phyloP scores from a whole-genome alignment of 2,329 filamentous ascomycete species.

The Teratosphaeria destructans region DNA sequence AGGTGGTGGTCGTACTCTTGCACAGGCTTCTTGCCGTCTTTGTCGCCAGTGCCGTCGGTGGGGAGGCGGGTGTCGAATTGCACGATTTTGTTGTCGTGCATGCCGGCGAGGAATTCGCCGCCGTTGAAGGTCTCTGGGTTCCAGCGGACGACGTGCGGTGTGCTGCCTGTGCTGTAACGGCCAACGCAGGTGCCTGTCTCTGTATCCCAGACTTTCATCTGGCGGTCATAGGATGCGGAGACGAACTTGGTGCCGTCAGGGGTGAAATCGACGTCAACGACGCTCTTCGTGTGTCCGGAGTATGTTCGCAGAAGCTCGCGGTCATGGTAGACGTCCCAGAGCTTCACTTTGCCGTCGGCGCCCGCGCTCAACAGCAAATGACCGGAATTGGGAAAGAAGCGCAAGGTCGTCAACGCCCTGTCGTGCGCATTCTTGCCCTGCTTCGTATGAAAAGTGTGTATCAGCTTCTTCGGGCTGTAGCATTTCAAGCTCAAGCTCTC shows the following conservation, averaged over 20 bases:
- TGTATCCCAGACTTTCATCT: slow-evolving; percentile 97
- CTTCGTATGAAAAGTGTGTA: slow-evolving; percentile 81
- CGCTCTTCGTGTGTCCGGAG: slow-evolving; percentile 76
- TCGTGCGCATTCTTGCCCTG: slow-evolving; percentile 34
- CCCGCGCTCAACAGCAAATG: slow-evolving; percentile 84
- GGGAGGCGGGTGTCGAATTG: slow-evolving; percentile 73
- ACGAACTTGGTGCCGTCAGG: slow-evolving; percentile 73
- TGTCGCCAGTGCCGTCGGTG: slow-evolving; percentile 36
- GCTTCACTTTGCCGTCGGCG: slow-evolving; percentile 81
- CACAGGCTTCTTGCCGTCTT: slow-evolving; percentile 49
- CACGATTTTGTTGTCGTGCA: slow-evolving; percentile 98
- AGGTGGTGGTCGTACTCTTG: slow-evolving; percentile 98
- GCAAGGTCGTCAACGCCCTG: slow-evolving; percentile 77
- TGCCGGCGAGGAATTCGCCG: slow-evolving; percentile 88
- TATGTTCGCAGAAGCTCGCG: slow-evolving; percentile 85
- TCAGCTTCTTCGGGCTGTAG: slow-evolving; percentile 85
- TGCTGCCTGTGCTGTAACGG: slow-evolving; percentile 88
- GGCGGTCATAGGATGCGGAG: slow-evolving; percentile 83
- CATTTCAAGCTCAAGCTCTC: slow-evolving; percentile 50
- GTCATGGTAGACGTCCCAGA: slow-evolving; percentile 90
- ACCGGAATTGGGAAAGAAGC: slow-evolving; percentile 79
- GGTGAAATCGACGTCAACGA: slow-evolving; percentile 86
- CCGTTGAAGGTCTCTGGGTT: slow-evolving; percentile 68
- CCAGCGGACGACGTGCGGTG: slow-evolving; percentile 88
- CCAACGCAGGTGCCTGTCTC: slow-evolving; percentile 83